Evolutionary conservation across 2,329 filamentous ascomycete genomes (phyloP).

Genomic region (Pseudocercospora vitis): DNA sequence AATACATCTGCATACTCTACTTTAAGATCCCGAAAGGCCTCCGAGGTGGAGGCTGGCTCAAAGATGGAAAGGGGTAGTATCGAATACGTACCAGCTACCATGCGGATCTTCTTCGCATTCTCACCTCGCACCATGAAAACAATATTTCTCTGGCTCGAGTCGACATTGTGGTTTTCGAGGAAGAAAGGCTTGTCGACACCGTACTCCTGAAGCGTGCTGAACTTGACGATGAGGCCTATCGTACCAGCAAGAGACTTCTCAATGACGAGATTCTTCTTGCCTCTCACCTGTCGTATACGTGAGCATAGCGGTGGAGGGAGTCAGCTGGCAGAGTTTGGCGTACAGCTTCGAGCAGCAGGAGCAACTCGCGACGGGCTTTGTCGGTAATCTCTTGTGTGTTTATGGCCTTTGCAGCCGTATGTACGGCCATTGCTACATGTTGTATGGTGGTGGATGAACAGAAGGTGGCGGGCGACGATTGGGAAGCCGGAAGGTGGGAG

Average conservation of each 20-base stretch:
- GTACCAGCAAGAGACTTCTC: slow-evolving; percentile 88
- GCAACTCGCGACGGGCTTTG: slow-evolving; percentile 82
- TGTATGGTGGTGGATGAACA: neutral
- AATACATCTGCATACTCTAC: slow-evolving; percentile 59
- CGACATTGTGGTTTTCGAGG: slow-evolving; percentile 91
- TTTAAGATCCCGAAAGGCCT: slow-evolving; percentile 53
- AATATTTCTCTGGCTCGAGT: slow-evolving; percentile 91
- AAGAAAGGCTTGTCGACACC: slow-evolving; percentile 98
- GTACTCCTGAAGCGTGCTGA: slow-evolving; percentile 92
- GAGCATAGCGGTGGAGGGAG: slow-evolving; percentile 14
- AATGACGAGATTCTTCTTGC: slow-evolving; percentile 97
- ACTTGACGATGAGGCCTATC: slow-evolving; percentile 88
- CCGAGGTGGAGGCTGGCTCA: neutral
- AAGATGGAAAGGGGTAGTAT: slow-evolving; percentile 12
- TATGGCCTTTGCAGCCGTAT: slow-evolving; percentile 63
- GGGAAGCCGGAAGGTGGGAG: neutral
- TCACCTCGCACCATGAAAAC: slow-evolving; percentile 91
- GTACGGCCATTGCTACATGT: slow-evolving; percentile 40
- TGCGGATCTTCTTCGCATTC: slow-evolving; percentile 77
- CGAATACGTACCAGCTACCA: slow-evolving; percentile 74
- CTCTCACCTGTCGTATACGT: slow-evolving; percentile 68
- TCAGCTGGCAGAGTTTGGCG: slow-evolving; percentile 49
- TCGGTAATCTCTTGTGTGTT: slow-evolving; percentile 74
- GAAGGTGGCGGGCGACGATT: slow-evolving; percentile 6
- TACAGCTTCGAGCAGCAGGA: slow-evolving; percentile 92